A percentile compares a stretch with the other conserved stretches of the same genome.
Evolutionary conservation across 2,329 filamentous ascomycete genomes (phyloP).

Genomic region (Capronia epimyces): DNA sequence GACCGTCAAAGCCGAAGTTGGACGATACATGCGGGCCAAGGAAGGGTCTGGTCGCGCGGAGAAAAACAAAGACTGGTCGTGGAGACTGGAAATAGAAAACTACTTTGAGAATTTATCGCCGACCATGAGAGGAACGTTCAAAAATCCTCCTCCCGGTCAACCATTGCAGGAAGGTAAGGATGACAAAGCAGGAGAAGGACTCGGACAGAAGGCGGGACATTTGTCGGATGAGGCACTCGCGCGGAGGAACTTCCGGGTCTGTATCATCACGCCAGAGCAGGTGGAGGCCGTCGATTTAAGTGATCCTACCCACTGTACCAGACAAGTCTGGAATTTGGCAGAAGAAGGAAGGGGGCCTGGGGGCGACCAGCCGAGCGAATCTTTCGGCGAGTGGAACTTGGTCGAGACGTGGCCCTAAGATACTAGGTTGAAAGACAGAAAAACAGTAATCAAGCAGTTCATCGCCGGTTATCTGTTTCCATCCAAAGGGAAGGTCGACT

Average conservation of each 20-base stretch:
- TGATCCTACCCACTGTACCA: conserved; percentile 56
- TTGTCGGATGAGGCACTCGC: conserved; percentile 63
- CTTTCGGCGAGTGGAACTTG: conserved; percentile 56
- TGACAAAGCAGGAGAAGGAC: conserved; percentile 40
- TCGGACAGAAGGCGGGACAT: conserved; percentile 63
- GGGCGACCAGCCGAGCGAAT: conserved; percentile 28
- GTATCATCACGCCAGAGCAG: conserved; percentile 75
- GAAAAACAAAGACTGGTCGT: conserved; percentile 60
- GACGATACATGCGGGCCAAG: conserved; percentile 51
- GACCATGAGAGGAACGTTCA: conserved; percentile 68
- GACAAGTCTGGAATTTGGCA: conserved; percentile 63
- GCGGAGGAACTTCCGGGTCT: conserved; percentile 73
- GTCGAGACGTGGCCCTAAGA: conserved; percentile 61
- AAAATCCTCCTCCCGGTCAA: conserved; percentile 63
- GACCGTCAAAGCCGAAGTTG: conserved; percentile 57
- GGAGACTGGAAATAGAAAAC: conserved; percentile 70
- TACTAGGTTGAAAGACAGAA: background rate
- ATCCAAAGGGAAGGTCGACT: too few relatives aligned
- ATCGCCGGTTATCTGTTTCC: background rate
- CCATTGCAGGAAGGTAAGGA: conserved; percentile 49
- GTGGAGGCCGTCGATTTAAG: conserved; percentile 70
- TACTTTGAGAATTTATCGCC: conserved; percentile 89
- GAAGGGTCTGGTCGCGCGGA: conserved; percentile 27
- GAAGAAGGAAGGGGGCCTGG: conserved; percentile 40
- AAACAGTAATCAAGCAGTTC: background rate